Evolutionary conservation across 495 filamentous ascomycete species (phyloP).

Genomic region (Pseudotulostoma volvatum): DNA sequence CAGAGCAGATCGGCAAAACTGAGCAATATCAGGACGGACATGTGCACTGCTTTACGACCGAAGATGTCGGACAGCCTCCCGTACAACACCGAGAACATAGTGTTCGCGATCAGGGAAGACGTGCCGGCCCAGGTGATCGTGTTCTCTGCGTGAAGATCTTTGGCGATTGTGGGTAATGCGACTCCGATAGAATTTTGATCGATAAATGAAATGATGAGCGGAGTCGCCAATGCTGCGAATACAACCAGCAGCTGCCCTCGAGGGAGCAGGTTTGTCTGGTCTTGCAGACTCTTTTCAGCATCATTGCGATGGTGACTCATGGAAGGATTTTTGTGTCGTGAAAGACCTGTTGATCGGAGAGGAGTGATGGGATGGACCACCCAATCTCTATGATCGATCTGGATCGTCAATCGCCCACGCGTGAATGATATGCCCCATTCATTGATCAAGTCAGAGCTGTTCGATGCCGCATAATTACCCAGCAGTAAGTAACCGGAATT

Average conservation of each 20-base stretch:
- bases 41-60: constrained; percentile 36
- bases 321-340: too few relatives aligned
- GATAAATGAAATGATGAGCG: constrained; percentile 40
- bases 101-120: constrained; percentile 56
- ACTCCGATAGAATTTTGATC: constrained; percentile 50
- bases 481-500: too few relatives aligned
- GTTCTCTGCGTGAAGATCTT: constrained; percentile 35
- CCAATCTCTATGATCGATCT: too few relatives aligned
- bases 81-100: constrained; percentile 48
- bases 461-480: too few relatives aligned
- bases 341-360: neutral
- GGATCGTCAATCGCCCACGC: too few relatives aligned
- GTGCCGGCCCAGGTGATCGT: constrained; percentile 68
- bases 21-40: constrained; percentile 29
- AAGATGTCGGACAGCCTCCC: constrained; percentile 43
- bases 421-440: too few relatives aligned
- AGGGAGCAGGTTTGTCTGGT: constrained; percentile 43
- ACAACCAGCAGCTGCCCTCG: constrained; percentile 38
- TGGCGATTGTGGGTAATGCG: constrained; percentile 41
- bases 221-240: constrained; percentile 36
- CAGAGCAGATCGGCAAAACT: constrained; percentile 38
- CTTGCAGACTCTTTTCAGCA: constrained; percentile 30
- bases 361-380: too few relatives aligned
- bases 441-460: too few relatives aligned
- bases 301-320: constrained; percentile 22